Percentiles rank a stretch among this genome's conserved stretches.
Conservation (phyloP, 805 yeast genomes). For the Saturnispora halmiae region DNA sequence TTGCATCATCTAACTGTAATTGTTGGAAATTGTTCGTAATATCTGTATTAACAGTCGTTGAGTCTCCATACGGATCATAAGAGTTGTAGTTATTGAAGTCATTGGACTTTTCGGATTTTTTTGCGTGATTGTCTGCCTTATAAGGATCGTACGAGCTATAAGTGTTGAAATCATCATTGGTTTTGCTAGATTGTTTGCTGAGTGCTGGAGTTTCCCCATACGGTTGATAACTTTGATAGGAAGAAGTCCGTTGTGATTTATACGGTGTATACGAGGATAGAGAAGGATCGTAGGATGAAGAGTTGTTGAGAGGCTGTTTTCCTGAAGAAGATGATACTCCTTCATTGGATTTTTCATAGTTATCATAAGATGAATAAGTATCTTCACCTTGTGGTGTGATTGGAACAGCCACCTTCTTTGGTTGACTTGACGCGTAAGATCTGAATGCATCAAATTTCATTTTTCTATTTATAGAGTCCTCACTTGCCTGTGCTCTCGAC, state of each 20-base stretch:
- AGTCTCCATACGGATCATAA: conserved; percentile 18
- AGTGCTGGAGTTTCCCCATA: conserved; percentile 1
- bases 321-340: neutral
- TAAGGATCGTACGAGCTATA: conserved; percentile 4
- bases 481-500: conserved; percentile 29
- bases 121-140: conserved; percentile 6
- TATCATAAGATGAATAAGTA: conserved; percentile 12
- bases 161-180: conserved; percentile 11
- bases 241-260: neutral
- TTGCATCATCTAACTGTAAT: conserved; percentile 11
- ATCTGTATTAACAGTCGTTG: conserved; percentile 4
- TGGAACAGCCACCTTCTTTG: conserved; percentile 12
- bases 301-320: too few relatives aligned
- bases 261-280: neutral
- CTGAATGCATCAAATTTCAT: conserved; percentile 42
- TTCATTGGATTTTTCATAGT: conserved; percentile 7
- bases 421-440: conserved; percentile 35
- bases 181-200: conserved; percentile 1
- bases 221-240: conserved; percentile 5
- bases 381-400: conserved; percentile 17
- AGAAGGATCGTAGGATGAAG: conserved; percentile 1
- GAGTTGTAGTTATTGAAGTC: conserved; percentile 6
- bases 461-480: conserved; percentile 27
- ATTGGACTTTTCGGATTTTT: neutral
- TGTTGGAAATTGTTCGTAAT: conserved; percentile 9